Evolutionary conservation across 1,139 yeast genomes (phyloP).

Genomic region (Candida gigantensis): DNA sequence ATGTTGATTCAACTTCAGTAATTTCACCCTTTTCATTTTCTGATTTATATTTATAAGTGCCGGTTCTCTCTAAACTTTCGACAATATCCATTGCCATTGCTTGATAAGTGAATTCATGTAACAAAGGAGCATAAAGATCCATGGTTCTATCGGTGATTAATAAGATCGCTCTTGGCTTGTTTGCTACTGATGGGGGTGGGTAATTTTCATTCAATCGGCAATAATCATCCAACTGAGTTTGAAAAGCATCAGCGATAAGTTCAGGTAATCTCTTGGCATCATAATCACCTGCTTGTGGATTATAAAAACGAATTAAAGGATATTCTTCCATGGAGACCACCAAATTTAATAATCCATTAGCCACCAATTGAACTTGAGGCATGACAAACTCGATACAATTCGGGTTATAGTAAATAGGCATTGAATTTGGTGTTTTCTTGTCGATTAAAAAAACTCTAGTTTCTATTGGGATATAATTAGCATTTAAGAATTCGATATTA

Average conservation of each 20-base stretch:
- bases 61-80: slow-evolving; percentile 49
- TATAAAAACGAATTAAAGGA: slow-evolving; percentile 77
- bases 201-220: slow-evolving; percentile 68
- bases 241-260: slow-evolving; percentile 73
- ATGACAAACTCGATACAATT: slow-evolving; percentile 64
- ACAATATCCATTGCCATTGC: slow-evolving; percentile 86
- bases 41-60: slow-evolving; percentile 58
- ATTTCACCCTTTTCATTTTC: slow-evolving; percentile 62
- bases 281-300: slow-evolving; percentile 47
- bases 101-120: slow-evolving; percentile 93
- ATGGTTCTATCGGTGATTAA: slow-evolving; percentile 79
- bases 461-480: slow-evolving; percentile 38
- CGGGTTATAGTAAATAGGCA: slow-evolving; percentile 73
- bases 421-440: slow-evolving; percentile 48
- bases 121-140: slow-evolving; percentile 79
- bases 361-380: slow-evolving; percentile 58
- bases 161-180: slow-evolving; percentile 70
- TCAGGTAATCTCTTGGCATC: slow-evolving; percentile 68
- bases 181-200: slow-evolving; percentile 55
- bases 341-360: slow-evolving; percentile 63
- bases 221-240: slow-evolving; percentile 70
- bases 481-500: slow-evolving; percentile 28
- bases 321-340: slow-evolving; percentile 85
- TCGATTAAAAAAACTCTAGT: slow-evolving; percentile 42
- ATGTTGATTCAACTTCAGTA: slow-evolving; percentile 41